Conservation (phyloP, 192 early-diverging fungal species). For the Glomus cerebriforme region DNA sequence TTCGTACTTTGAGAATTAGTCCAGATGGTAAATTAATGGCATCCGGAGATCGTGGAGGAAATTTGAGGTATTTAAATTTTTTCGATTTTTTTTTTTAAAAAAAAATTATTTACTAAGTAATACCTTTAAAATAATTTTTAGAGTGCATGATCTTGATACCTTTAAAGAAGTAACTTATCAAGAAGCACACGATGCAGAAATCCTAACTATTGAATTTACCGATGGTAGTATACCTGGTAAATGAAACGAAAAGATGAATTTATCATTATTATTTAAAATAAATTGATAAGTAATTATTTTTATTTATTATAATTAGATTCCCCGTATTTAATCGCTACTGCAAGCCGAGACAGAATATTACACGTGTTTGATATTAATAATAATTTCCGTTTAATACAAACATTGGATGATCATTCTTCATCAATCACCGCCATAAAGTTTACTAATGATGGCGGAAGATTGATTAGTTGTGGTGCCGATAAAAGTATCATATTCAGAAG, state of each 20-base stretch:
- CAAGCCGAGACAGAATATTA: slow-evolving; percentile 72
- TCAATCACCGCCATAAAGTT: slow-evolving; percentile 78
- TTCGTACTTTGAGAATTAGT: slow-evolving; percentile 68
- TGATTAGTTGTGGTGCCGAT: slow-evolving; percentile 81
- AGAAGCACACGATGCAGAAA: slow-evolving; percentile 80
- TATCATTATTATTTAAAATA: not conserved
- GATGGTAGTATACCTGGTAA: slow-evolving; percentile 36
- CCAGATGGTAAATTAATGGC: slow-evolving; percentile 66
- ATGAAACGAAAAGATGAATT: not conserved
- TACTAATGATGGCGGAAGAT: slow-evolving; percentile 57
- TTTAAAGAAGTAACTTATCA: slow-evolving; percentile 64
- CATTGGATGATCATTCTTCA: slow-evolving; percentile 83
- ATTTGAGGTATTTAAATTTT: slow-evolving; percentile 52
- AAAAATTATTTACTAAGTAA: not conserved
- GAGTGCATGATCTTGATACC: slow-evolving; percentile 61
- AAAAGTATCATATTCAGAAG: slow-evolving; percentile 79
- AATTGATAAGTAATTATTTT: not conserved
- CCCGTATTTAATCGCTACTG: slow-evolving; percentile 66
- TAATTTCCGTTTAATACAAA: slow-evolving; percentile 68
- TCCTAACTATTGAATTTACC: slow-evolving; percentile 75
- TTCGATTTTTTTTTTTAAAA: not conserved
- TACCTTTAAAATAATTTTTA: slow-evolving; percentile 19
- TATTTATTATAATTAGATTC: slow-evolving; percentile 32
- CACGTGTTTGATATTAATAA: slow-evolving; percentile 71
- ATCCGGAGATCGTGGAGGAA: slow-evolving; percentile 73